Base-by-base conservation (phyloP, 208 protist species). In the Crithidia expoeki region DNA sequence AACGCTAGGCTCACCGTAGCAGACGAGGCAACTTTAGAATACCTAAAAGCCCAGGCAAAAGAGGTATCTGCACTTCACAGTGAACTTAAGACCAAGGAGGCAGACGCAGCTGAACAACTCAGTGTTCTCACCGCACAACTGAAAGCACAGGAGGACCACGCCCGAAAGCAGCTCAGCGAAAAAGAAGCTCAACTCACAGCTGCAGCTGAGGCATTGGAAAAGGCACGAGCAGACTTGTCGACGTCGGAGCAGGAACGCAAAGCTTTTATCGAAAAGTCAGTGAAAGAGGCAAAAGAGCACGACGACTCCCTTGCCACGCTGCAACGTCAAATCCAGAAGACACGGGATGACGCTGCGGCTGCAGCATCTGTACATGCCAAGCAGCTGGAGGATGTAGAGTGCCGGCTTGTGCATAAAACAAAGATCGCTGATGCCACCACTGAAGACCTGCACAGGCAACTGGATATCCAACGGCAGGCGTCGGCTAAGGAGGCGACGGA, bases 361-460 rank as follows among this genome's bases (percentile, higher is more conserved):
- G n/a, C 52, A 0, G 50, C 58, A 0, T 59, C 59, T 9, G 17
- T 36, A 49, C 50, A 57, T 42, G 25, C 30, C 12, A 27, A 19
- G 50, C 23, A 65, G 16, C 34, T 66, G 23, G 44, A 42, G 17
- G 59, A 61, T 5, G n/a, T 47, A n/a, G 34, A 42, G 21, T 23
- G 27, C 34, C 1, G 16, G 16, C n/a, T 74, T 25, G 61, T 30
- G 49, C 32, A 67, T 0, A 36, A 25, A 33, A 59, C 30, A 21
- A 51, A 42, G 16, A 55, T 21, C 6, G 55, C 34, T 7, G 55
- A 60, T 14, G 58, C 58, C 0, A 36, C 58, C 0, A 2, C 58
- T n/a, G 58, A 36, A 11, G 58, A 30, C 23, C 55, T 60, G 6
- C 55, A 60, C 55, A 60, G 28, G 33, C 34, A 60, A 34, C 55